Evolutionary conservation across 1,139 yeast genomes (phyloP).

Genomic region (Geotrichum aggregatum): DNA sequence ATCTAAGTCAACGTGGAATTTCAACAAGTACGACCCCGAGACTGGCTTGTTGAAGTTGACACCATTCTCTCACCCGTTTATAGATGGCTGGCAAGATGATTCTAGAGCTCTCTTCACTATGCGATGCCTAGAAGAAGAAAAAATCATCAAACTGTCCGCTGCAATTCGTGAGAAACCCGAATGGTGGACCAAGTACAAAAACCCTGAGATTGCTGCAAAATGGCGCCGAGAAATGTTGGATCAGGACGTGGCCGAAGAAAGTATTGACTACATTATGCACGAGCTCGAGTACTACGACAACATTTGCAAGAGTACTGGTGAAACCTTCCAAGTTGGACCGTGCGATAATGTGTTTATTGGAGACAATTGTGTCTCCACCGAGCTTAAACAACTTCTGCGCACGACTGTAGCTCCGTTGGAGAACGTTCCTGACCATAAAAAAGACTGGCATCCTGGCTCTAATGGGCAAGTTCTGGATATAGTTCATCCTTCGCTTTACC

Average conservation of each 20-base stretch:
- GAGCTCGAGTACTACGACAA: slow-evolving; percentile 25
- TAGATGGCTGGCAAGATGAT: not conserved
- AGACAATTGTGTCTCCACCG: slow-evolving; percentile 22
- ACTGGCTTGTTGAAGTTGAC: too few relatives aligned
- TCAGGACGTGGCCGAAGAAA: slow-evolving; percentile 10
- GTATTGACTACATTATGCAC: slow-evolving; percentile 23
- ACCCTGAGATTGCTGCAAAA: slow-evolving; percentile 34
- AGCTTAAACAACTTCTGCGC: slow-evolving; percentile 21
- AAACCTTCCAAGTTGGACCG: slow-evolving; percentile 17
- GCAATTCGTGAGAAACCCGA: slow-evolving; percentile 37
- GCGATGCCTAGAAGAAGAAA: slow-evolving; percentile 32
- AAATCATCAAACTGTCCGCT: slow-evolving; percentile 33
- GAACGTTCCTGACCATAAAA: slow-evolving; percentile 47
- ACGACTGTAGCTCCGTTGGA: slow-evolving; percentile 39
- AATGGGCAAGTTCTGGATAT: slow-evolving; percentile 42
- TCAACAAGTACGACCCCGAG: not conserved
- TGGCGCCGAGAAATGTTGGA: slow-evolving; percentile 38
- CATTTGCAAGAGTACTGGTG: slow-evolving; percentile 13
- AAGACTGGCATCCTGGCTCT: slow-evolving; percentile 44
- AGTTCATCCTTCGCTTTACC: slow-evolving; percentile 46
- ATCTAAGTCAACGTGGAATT: not conserved
- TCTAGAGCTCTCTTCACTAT: not conserved
- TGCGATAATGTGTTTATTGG: slow-evolving; percentile 20
- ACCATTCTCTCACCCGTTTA: slow-evolving; percentile 8
- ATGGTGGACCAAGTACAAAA: slow-evolving; percentile 40